Evolutionary conservation across 2,329 filamentous ascomycete genomes (phyloP).

Genomic region (Coniochaeta sp.): DNA sequence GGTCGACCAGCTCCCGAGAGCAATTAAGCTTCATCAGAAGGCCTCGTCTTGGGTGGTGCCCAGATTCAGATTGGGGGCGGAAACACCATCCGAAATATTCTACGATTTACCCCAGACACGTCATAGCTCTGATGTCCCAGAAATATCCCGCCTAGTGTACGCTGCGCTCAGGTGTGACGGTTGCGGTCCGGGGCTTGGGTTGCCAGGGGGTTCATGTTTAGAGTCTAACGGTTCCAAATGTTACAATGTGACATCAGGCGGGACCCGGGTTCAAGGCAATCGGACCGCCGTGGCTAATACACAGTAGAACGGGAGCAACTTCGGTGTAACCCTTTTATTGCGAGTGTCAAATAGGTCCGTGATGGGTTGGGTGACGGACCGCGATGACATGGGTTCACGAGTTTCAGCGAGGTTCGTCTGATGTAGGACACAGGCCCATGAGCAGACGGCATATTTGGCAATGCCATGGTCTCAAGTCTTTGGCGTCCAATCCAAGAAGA

Average conservation of each 20-base stretch:
- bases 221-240: background rate
- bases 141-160: background rate
- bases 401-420: background rate
- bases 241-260: conserved; percentile 2
- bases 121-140: background rate
- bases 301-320: background rate
- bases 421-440: too few species aligned
- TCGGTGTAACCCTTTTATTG: background rate
- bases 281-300: conserved; percentile 11
- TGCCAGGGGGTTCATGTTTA: background rate
- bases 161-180: background rate
- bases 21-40: too few species aligned
- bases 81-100: background rate
- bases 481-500: too few species aligned
- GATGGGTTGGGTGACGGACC: background rate
- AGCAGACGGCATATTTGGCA: too few species aligned
- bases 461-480: too few species aligned
- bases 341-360: background rate
- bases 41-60: background rate
- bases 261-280: conserved; percentile 3
- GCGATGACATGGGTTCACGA: background rate
- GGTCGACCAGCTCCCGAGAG: background rate
- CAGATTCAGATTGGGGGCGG: background rate
- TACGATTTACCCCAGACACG: background rate
- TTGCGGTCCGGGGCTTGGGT: background rate